Base-by-base conservation (phyloP, 805 yeast genomes). In the Zygosaccharomyces rouxii region DNA sequence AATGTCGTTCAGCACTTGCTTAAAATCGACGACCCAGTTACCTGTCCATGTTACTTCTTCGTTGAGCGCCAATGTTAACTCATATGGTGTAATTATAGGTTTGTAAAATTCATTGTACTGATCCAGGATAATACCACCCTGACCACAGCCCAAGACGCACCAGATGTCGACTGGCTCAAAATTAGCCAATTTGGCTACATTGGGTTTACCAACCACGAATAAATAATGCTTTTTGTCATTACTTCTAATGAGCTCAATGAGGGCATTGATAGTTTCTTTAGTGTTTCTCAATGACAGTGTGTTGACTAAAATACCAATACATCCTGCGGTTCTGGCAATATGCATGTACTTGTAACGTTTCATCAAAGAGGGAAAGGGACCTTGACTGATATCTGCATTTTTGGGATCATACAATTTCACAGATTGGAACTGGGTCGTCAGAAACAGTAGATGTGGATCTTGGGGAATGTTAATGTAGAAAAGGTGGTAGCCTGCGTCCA, bases 131-230 rank as follows among this genome's bases (percentile, higher is more conserved):
- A 92, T 84, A 4, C 99, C 99, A 46, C 95, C 90, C 57, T 89
- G 89, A 9, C 95, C 89, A 65, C 99, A 94, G 0, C 99, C 99
- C 11, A 94, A 68, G 10, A 94, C 79, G 60, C 95, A 90, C 98
- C 99, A 94, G 19, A 87, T 77, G 57, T 94, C 98, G 11, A 94
- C 79, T n/a, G 81, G 83, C 53, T 92, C 99, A 63, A 94, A 94
- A 65, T 94, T 94, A 7, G 98, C 99, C 44, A 94, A 72, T 61
- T 94, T 94, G 22, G 99, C 96, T 16, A 94, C 97, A 61, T 94
- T 94, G 7, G 98, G 98, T 66, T 94, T 94, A 9, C 99, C 99
- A 3, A 94, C 98, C 3, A 90, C 98, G 70, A 94, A 89, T 63
- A 89, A 78, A 62, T 94, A 94, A 55, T 87, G 92, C 62, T 94